Evolutionary conservation across 441 rosid species (phyloP), one percentile per base, ranked within the genome.

Genomic region (Gossypium gossypioides): DNA sequence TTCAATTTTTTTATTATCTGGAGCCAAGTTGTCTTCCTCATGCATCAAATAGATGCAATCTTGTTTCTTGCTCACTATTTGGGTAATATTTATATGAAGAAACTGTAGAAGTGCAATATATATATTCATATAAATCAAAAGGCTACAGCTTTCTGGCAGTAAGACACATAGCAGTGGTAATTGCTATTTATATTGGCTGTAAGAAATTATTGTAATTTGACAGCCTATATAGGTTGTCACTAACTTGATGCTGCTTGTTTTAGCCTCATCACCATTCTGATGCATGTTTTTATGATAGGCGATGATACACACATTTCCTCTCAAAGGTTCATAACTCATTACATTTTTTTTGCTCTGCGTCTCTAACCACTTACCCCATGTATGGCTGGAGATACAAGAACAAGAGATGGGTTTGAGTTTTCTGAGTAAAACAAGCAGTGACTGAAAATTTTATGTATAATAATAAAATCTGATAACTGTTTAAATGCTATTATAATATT

Each of bases 41-140:
- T 78, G 83, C 87, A 66, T 83, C 81, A 75, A 81, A 78, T 12
- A 72, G 84, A 51, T 81, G 86, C 80, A 78, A 75, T 74, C 73
- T 77, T 59, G 37, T 74, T 57, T 74, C 74, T 77, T 74, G 61
- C 16, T 37, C 60, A 40, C 48, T 44, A 61, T 69, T 66, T 62
- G 61, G 81, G 74, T 34, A 34, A 81, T 74, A 76, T 81, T 82
- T 56, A 63, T 82, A 74, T 67, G 70, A 69, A 77, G 79, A 71
- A 77, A 80, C 77, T 65, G 71, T 80, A 70, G 76, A 70, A 42
- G 67, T 66, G 48, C 66, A 24, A 46, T 50, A 57, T 34, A 61
- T 3, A 74, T 24, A 24, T 22, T 34, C 40, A 6, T 6, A 34
- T 34, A 72, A 71, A 78, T 70, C 73, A 19, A 52, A 66, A 57